Evolutionary conservation across 176 grass and related monocot species (phyloP).

Genomic region (Elaeis guineensis): DNA sequence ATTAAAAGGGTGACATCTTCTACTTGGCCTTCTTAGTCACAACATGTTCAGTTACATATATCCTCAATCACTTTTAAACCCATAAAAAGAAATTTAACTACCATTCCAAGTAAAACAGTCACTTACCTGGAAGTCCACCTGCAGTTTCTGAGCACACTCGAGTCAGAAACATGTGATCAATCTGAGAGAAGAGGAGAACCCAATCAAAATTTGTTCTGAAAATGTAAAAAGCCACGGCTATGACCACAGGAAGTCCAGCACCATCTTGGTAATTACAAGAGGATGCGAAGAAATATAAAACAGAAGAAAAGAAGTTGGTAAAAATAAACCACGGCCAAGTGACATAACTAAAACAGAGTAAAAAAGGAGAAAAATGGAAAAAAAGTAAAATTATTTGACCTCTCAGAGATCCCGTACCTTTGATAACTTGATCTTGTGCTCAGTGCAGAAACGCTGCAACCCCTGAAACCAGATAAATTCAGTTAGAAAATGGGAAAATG

Average conservation of each 20-base stretch:
- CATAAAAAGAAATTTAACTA: background rate
- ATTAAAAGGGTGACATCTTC: too few relatives aligned
- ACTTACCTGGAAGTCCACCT: conserved; percentile 88
- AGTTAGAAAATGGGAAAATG: conserved; percentile 14
- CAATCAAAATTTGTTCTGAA: conserved; percentile 11
- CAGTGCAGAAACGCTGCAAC: conserved; percentile 89
- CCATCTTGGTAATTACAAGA: background rate
- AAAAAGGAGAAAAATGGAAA: background rate
- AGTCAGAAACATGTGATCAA: conserved; percentile 90
- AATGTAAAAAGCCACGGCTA: conserved; percentile 7
- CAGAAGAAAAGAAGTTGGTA: background rate
- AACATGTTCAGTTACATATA: background rate
- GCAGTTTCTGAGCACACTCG: conserved; percentile 98
- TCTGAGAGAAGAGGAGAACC: conserved; percentile 35
- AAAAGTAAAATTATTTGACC: background rate
- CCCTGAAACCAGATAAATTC: conserved; percentile 33
- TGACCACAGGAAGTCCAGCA: conserved; percentile 15
- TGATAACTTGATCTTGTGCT: conserved; percentile 98
- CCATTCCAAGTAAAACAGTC: background rate
- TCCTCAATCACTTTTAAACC: too few relatives aligned
- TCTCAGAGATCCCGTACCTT: conserved; percentile 40
- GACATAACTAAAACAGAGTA: background rate
- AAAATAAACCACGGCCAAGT: background rate
- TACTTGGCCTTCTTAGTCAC: too few relatives aligned
- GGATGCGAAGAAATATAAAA: background rate